Percentiles rank a stretch among this genome's conserved stretches.
These are phyloP conservation scores for Pigoraptor vietnamica DNA, from an alignment of 78 protist genomes.

Conservation along the genomic window DNA sequence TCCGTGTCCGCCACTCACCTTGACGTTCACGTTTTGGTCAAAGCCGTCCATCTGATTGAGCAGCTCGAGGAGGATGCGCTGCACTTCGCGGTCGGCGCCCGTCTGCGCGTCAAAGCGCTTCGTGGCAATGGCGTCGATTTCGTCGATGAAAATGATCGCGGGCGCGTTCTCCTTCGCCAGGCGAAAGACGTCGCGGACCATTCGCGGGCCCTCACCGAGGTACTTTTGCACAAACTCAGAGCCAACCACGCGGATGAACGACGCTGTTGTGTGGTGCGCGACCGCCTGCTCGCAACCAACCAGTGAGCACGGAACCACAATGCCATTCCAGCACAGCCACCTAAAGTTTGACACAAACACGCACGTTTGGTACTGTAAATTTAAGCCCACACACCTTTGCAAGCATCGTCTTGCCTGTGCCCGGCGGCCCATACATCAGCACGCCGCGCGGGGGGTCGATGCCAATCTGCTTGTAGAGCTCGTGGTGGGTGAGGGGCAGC, in stretches of 20 bases:
- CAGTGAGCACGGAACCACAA: no score
- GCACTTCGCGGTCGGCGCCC: constrained; percentile 99
- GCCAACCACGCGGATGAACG: constrained; percentile 93
- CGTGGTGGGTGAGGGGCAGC: constrained; percentile 95
- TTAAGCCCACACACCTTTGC: constrained; percentile 29
- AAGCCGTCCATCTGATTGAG: constrained; percentile 99
- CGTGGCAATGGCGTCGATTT: constrained; percentile 98
- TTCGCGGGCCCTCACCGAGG: constrained; percentile 99
- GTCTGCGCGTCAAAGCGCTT: constrained; percentile 97
- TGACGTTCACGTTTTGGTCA: constrained; percentile 95
- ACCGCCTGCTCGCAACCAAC: constrained; percentile 98
- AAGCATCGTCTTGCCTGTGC: constrained; percentile 77
- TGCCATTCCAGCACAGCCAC: no score
- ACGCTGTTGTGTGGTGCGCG: constrained; percentile 98
- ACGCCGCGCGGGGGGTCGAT: constrained; percentile 99
- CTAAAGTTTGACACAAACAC: no score
- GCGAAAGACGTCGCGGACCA: constrained; percentile 99
- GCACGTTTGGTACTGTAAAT: no score
- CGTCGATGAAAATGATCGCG: constrained; percentile 99
- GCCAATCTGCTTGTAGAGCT: constrained; percentile 93
- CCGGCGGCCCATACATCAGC: constrained; percentile 99
- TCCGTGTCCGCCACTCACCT: constrained; percentile 43
- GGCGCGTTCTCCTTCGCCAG: constrained; percentile 98
- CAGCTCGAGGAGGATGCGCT: constrained; percentile 98
- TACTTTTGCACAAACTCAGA: constrained; percentile 99